phyloP scores from a whole-genome alignment of 768 basidiomycete species.

The Amanita phalloides region DNA sequence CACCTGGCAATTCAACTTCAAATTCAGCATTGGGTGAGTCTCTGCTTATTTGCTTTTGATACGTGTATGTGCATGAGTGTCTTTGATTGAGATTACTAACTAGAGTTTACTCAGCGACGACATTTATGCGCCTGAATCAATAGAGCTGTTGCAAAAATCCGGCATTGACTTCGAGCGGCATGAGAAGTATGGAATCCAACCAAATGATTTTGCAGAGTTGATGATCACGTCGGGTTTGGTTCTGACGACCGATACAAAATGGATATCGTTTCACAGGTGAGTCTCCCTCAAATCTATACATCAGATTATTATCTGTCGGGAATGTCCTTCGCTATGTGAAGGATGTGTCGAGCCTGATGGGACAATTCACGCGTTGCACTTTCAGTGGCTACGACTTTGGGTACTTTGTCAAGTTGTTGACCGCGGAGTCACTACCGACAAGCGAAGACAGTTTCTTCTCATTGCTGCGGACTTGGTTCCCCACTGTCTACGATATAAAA shows the following conservation, averaged over 20 bases:
- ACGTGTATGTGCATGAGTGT: too few species aligned
- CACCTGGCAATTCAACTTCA: constrained; percentile 99
- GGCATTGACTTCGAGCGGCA: constrained; percentile 94
- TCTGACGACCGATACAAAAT: constrained; percentile 76
- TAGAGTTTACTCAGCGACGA: constrained; percentile 56
- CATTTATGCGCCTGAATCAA: constrained; percentile 97
- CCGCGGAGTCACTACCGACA: constrained; percentile 75
- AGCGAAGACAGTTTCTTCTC: constrained; percentile 89
- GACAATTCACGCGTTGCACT: neutral
- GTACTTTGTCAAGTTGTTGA: constrained; percentile 91
- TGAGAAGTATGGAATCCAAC: constrained; percentile 83
- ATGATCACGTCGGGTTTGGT: constrained; percentile 96
- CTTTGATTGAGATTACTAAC: neutral
- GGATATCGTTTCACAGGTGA: constrained; percentile 98
- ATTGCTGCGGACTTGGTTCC: constrained; percentile 85
- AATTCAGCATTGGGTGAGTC: constrained; percentile 77
- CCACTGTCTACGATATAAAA: constrained; percentile 95
- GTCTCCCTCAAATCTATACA: constrained; percentile 14
- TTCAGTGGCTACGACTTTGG: constrained; percentile 96
- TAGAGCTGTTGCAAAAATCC: constrained; percentile 88
- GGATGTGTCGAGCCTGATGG: neutral
- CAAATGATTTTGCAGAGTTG: constrained; percentile 93
- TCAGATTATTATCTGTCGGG: neutral
- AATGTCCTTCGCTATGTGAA: too few species aligned
- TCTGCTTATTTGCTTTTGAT: neutral